Evolutionary conservation across 371 early-diverging fungal species (phyloP), one percentile per base, ranked within the genome.

Genomic region (Sanchytrium tribonematis): DNA sequence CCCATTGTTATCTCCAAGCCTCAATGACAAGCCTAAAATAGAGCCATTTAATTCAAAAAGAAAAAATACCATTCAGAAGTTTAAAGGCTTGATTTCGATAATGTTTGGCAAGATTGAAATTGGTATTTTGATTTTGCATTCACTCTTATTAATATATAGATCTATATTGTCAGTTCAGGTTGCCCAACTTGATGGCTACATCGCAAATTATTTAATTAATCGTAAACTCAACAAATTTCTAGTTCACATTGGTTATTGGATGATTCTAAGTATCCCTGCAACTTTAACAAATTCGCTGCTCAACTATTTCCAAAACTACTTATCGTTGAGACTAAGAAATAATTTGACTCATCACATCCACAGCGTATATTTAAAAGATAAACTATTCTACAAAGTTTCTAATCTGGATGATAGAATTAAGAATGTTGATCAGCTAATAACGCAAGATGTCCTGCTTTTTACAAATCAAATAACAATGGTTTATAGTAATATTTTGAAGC

Each of bases 211-310:
- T 74, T 77, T 93, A 81, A 92, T 93, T 67, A 82, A 84, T 30
- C 87, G 87, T 22, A 82, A 88, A 69, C 77, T 80, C 30, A 80
- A 76, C 68, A 88, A 87, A 31, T 93, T 95, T 71, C 72, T 89
- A 30, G 74, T 81, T 30, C 89, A 89, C 12, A 81, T 95, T 68
- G 77, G 80, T 17, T 86, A 88, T 73, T 96, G 96, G 96, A 94
- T 96, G 81, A 86, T 86, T 29, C 87, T 96, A 71, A 93, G 94
- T 29, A 77, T 96, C 16, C 96, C 96, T 29, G 96, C 96, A 17
- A 93, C 93, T 1, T 96, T 94, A 76, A 94, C 94, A 28, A 96
- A 96, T 78, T 86, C 86, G 76, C 92, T 96, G 94, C 84, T 86
- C 76, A 78, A 78, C 66, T 72, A 73, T 77, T 77, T 93, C 31